A percentile compares a stretch with the other conserved stretches of the same genome.
Conservation (phyloP, 805 yeast genomes). For the Yarrowia yakushimensis region DNA sequence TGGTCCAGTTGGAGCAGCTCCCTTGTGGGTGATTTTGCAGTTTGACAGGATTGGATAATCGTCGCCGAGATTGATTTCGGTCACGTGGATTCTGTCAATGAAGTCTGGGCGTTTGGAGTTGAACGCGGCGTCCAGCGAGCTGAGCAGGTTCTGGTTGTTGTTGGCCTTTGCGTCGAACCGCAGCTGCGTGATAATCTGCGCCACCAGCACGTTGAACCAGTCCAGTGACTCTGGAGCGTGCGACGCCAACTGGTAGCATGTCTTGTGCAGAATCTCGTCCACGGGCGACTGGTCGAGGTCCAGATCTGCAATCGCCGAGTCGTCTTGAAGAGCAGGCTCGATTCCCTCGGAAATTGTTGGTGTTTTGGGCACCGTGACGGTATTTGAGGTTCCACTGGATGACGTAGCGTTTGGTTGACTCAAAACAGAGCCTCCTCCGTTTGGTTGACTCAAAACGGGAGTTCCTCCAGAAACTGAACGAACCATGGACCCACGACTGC, state of each 20-base stretch:
- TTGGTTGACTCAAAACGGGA: neutral
- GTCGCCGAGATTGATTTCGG: constrained; percentile 89
- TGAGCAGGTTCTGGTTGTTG: constrained; percentile 80
- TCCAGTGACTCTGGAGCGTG: constrained; percentile 90
- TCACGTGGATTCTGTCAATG: constrained; percentile 69
- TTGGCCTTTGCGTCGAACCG: constrained; percentile 80
- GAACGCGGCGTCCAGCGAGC: constrained; percentile 67
- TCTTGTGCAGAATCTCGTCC: constrained; percentile 71
- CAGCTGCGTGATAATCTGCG: constrained; percentile 82
- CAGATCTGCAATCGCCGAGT: neutral
- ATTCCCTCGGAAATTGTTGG: neutral
- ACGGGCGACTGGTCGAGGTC: constrained; percentile 25
- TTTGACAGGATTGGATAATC: constrained; percentile 94
- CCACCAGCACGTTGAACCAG: constrained; percentile 94
- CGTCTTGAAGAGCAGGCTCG: neutral
- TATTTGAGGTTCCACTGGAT: neutral
- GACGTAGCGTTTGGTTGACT: neutral
- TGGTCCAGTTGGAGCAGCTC: constrained; percentile 31
- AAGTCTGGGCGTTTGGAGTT: constrained; percentile 67
- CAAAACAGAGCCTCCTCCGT: neutral
- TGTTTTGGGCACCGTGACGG: neutral
- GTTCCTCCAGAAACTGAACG: neutral
- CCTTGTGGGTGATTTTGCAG: constrained; percentile 56
- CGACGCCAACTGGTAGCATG: constrained; percentile 82
- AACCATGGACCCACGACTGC: neutral